phyloP scores from a whole-genome alignment of 2,329 filamentous ascomycete species.

The Botrytis pseudocinerea region DNA sequence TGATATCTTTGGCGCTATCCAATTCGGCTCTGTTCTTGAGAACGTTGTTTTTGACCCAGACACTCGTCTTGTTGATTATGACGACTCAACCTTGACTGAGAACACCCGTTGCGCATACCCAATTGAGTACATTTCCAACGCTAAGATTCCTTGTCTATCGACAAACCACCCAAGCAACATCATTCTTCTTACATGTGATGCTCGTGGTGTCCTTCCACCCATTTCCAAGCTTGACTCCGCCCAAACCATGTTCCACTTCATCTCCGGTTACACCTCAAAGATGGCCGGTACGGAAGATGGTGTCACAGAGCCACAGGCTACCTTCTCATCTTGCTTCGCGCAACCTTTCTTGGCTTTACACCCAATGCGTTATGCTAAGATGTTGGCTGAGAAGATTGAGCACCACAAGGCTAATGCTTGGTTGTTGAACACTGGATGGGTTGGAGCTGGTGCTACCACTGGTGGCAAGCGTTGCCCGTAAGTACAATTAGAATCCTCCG shows the following conservation, averaged over 20 bases:
- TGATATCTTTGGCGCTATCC: conserved; percentile 94
- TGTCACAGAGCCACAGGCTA: conserved; percentile 94
- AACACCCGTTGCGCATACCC: conserved; percentile 99
- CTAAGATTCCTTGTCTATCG: conserved; percentile 95
- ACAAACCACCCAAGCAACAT: conserved; percentile 92
- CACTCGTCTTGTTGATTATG: conserved; percentile 90
- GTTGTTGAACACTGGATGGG: conserved; percentile 98
- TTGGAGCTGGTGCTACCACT: conserved; percentile 84
- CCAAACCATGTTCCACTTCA: conserved; percentile 99
- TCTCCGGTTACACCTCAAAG: conserved; percentile 99
- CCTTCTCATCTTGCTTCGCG: conserved; percentile 98
- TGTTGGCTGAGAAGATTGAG: conserved; percentile 98
- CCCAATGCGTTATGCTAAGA: conserved; percentile 98
- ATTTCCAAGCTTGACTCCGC: conserved; percentile 94
- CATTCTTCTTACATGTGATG: conserved; percentile 96
- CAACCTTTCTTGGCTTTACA: conserved; percentile 98
- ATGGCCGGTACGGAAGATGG: conserved; percentile 99
- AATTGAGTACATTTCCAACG: conserved; percentile 98
- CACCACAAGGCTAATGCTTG: conserved; percentile 94
- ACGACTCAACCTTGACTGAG: conserved; percentile 91
- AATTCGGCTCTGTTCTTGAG: conserved; percentile 95
- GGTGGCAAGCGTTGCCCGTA: conserved; percentile 91
- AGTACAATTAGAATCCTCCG: conserved; percentile 24
- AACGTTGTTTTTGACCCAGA: conserved; percentile 96
- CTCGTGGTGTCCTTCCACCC: conserved; percentile 92